A percentile compares a stretch with the other conserved stretches of the same genome.
Conservation (phyloP, 352 stramenopile genomes). For the Pythium aristosporum region DNA sequence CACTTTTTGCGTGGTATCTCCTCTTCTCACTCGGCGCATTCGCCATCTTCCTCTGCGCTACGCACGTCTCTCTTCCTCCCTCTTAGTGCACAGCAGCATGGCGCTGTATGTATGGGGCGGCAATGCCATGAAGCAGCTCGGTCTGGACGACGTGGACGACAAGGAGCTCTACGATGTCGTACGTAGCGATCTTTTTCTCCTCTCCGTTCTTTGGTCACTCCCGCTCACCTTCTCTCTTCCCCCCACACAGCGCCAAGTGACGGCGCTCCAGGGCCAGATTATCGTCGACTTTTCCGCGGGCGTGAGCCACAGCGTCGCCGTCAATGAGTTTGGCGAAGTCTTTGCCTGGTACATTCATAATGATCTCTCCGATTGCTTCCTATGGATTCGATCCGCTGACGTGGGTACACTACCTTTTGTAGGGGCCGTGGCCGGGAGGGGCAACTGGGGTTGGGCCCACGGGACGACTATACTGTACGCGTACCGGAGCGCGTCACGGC, state of each 20-base stretch:
- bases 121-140: constrained; percentile 73
- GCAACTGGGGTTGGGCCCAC: constrained; percentile 51
- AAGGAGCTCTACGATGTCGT: constrained; percentile 64
- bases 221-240: not conserved
- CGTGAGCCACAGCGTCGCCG: constrained; percentile 68
- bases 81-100: constrained; percentile 30
- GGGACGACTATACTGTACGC: constrained; percentile 34
- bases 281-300: constrained; percentile 75
- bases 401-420: not conserved
- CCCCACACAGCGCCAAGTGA: constrained; percentile 42
- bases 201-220: not conserved
- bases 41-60: constrained; percentile 1
- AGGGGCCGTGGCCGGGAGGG: constrained; percentile 71
- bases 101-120: constrained; percentile 76
- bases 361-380: not conserved
- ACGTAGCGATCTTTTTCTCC: constrained; percentile 5
- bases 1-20: not conserved
- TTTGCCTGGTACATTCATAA: constrained; percentile 53
- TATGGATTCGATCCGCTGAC: not conserved
- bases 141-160: constrained; percentile 42
- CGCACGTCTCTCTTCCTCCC: not conserved
- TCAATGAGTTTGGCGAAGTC: constrained; percentile 82
- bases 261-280: constrained; percentile 51
- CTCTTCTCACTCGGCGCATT: constrained; percentile 1
- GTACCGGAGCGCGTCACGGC: constrained; percentile 44